Conservation (phyloP, 306 rosid species). For the Rubus idaeus region DNA sequence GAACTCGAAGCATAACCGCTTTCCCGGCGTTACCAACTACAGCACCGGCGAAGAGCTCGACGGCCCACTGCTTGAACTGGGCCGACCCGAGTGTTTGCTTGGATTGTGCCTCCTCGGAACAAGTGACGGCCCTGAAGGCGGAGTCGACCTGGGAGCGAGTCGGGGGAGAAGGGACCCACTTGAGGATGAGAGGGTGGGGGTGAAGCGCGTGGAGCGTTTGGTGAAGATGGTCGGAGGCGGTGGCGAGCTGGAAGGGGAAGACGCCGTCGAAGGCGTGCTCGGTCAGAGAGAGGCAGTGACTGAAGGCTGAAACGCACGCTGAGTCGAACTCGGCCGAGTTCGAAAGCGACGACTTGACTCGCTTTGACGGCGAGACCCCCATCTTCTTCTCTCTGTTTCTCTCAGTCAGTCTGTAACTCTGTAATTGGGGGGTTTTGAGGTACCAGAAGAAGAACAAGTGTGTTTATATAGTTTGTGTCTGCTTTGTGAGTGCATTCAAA, state of each 20-base stretch:
- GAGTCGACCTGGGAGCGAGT: slow-evolving; percentile 59
- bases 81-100: slow-evolving; percentile 26
- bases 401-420: no score
- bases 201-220: slow-evolving; percentile 29
- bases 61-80: slow-evolving; percentile 70
- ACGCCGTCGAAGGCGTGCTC: slow-evolving; percentile 64
- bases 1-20: slow-evolving; percentile 53
- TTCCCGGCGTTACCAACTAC: slow-evolving; percentile 46
- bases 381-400: slow-evolving; percentile 23
- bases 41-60: slow-evolving; percentile 50
- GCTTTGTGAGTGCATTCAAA: no score
- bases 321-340: slow-evolving; percentile 57
- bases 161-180: slow-evolving; percentile 66
- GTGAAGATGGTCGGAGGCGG: slow-evolving; percentile 70
- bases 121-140: slow-evolving; percentile 45
- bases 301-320: slow-evolving; percentile 58
- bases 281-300: slow-evolving; percentile 60
- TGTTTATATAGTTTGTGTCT: no score
- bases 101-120: not conserved
- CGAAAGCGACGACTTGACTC: slow-evolving; percentile 41
- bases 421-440: no score
- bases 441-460: no score
- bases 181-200: slow-evolving; percentile 47
- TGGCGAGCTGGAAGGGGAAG: slow-evolving; percentile 67
- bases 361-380: slow-evolving; percentile 68